Evolutionary conservation across 78 protist species (phyloP), one percentile per base, ranked within the genome.

Genomic region (Dictyostelium purpureum): DNA sequence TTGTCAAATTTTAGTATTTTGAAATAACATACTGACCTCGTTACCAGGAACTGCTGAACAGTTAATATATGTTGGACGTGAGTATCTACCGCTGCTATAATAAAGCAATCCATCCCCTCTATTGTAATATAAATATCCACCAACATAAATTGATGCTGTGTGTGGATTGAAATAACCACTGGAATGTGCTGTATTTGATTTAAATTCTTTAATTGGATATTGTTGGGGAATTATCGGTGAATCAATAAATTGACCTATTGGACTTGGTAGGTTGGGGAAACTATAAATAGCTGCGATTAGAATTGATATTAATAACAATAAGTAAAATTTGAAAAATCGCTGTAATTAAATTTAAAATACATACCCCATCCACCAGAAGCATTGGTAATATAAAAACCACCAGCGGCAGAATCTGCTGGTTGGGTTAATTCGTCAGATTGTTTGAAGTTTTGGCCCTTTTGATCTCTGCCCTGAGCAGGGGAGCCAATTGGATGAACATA

Each of bases 341-440:
- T n/a, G n/a, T n/a, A n/a, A n/a, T n/a, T n/a, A n/a, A n/a, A n/a
- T n/a, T n/a, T n/a, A n/a, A n/a, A n/a, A n/a, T n/a, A n/a, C n/a
- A n/a, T n/a, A n/a, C n/a, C n/a, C n/a, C n/a, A n/a, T n/a, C n/a
- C n/a, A n/a, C n/a, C n/a, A n/a, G n/a, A 61, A 19, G 93, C 94
- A 77, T 96, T 96, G 28, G 96, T 79, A 75, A 96, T 77, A 78
- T 96, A 96, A 79, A 87, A 96, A 18, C 94, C 85, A 10, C 94
- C 67, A 47, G 52, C 52, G 12, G 52, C 43, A 1, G 37, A 33
- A 38, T 87, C 97, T 14, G 97, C 96, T 4, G 97, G 97, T 61
- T 95, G 95, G 1, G 65, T 71, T 12, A 88, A 56, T 9, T 9
- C 9, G 6, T 12, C 79, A 49, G 31, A 24, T 56, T 89, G 57